Percentiles rank a stretch among this genome's conserved stretches.
phyloP scores from a whole-genome alignment of 768 basidiomycete species.

The Rhodocollybia butyracea region DNA sequence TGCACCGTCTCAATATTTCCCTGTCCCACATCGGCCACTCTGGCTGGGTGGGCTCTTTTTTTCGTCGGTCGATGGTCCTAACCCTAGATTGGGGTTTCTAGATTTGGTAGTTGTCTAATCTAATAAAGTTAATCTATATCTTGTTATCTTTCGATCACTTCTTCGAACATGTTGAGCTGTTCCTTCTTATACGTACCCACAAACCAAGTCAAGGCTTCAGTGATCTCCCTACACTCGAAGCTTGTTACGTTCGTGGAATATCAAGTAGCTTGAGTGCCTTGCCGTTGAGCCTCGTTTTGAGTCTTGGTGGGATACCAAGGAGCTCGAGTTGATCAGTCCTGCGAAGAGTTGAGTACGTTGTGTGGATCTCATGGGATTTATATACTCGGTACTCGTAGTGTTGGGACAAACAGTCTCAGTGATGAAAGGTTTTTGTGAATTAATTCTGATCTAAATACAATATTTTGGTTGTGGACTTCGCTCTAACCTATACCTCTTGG shows the following conservation, averaged over 20 bases:
- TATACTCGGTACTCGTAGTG: slow-evolving; percentile 57
- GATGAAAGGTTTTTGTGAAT: no score
- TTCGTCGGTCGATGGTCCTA: no score
- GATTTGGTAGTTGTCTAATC: no score
- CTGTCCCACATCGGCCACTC: no score
- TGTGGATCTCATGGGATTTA: no score
- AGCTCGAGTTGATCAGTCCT: slow-evolving; percentile 42
- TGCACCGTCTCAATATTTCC: no score
- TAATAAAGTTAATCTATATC: no score
- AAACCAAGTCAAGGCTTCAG: slow-evolving; percentile 68
- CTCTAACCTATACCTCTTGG: no score
- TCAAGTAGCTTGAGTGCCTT: slow-evolving; percentile 34
- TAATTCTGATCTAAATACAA: no score
- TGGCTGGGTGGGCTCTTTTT: no score
- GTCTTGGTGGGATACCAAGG: slow-evolving; percentile 41
- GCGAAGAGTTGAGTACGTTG: slow-evolving; percentile 59
- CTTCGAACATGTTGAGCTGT: background rate
- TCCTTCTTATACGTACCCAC: slow-evolving; percentile 31
- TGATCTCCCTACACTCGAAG: slow-evolving; percentile 41
- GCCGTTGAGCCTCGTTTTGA: slow-evolving; percentile 59
- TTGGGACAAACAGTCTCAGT: slow-evolving; percentile 49
- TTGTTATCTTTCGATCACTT: background rate
- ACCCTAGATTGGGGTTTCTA: no score
- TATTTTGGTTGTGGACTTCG: no score
- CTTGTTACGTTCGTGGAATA: slow-evolving; percentile 79